Conservation (phyloP, 805 yeast genomes). For the Priceomyces haplophilus region DNA sequence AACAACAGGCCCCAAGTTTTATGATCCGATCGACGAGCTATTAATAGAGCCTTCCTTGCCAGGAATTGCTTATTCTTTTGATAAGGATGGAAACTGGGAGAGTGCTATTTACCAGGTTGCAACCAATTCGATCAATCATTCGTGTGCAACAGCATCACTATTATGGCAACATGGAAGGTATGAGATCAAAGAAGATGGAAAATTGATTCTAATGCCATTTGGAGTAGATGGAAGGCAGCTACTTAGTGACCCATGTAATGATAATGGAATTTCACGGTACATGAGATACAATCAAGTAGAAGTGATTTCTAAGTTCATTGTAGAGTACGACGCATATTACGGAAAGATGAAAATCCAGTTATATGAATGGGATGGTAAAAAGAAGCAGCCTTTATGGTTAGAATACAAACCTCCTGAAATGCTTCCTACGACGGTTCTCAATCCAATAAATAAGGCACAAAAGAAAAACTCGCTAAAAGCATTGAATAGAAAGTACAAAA, state of each 20-base stretch:
- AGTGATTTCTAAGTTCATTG: constrained; percentile 9
- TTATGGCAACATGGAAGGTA: constrained; percentile 23
- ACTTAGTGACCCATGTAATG: constrained; percentile 19
- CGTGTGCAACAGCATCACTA: constrained; percentile 16
- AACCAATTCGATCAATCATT: constrained; percentile 15
- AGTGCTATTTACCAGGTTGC: constrained; percentile 17
- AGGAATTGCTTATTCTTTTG: constrained; percentile 21
- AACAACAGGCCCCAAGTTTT: constrained; percentile 17
- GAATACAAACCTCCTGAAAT: constrained; percentile 17
- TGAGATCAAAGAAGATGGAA: constrained; percentile 7
- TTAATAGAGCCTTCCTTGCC: constrained; percentile 19
- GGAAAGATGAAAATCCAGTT: constrained; percentile 15
- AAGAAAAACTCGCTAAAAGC: constrained; percentile 2
- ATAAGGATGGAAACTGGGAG: constrained; percentile 20
- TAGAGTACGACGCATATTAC: constrained; percentile 17
- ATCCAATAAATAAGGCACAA: constrained; percentile 13
- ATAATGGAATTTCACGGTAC: constrained; percentile 13
- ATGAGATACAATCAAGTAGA: constrained; percentile 16
- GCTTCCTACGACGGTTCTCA: constrained; percentile 18
- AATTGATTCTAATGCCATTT: constrained; percentile 13
- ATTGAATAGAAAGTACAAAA: constrained; percentile 7
- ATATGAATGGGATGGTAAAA: constrained; percentile 14
- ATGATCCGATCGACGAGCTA: constrained; percentile 17
- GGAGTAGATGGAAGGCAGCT: constrained; percentile 20
- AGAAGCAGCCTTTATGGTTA: constrained; percentile 20